Base-by-base conservation (phyloP, 441 rosid genomes). In the Adansonia rubrostipa region DNA sequence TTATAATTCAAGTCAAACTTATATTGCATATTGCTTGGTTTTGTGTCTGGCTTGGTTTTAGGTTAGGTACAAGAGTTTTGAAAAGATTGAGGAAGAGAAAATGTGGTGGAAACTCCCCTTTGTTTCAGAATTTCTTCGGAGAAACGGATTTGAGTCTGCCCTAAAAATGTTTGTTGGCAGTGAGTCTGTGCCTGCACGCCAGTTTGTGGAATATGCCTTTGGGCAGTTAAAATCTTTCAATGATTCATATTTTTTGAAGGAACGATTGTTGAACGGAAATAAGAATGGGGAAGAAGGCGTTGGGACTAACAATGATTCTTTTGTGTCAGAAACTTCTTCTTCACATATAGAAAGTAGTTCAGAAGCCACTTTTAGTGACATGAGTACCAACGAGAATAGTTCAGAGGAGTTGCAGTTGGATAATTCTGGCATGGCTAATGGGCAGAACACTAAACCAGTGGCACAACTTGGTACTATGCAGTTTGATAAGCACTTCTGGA, bases 141-240 rank as follows among this genome's bases (percentile, higher is more conserved):
- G 74, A 83, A 87, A 89, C 47, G 97, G 95, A 42, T 80, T 93
- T 78, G 96, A 89, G 71, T 86, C 96, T 77, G 92, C 90, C 71
- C 76, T 91, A 68, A 87, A 85, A 79, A 86, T 69, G 79, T 79
- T 89, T 71, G 87, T 80, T 58, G 95, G 93, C 74, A 85, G 95
- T 70, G 96, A 92, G 64, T 80, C 89, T 44, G 87, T 96, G 73
- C 94, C 95, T 74, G 97, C 92, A 17, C 90, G 97, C 7, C 92
- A 92, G 74, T 93, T 93, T 87, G 99, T 96, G 73, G 93, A 96
- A 87, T 86, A 85, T 86, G 96, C 97, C 73, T 96, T 96, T 79
- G 97, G 97, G 66, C 97, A 87, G 86, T 78, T 93, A 75, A 92
- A 92, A 83, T 85, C 97, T 79, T 87, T 92, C 84, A 92, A 87